Base-by-base conservation (phyloP, 768 basidiomycete species). In the Rhizopogon rudus region DNA sequence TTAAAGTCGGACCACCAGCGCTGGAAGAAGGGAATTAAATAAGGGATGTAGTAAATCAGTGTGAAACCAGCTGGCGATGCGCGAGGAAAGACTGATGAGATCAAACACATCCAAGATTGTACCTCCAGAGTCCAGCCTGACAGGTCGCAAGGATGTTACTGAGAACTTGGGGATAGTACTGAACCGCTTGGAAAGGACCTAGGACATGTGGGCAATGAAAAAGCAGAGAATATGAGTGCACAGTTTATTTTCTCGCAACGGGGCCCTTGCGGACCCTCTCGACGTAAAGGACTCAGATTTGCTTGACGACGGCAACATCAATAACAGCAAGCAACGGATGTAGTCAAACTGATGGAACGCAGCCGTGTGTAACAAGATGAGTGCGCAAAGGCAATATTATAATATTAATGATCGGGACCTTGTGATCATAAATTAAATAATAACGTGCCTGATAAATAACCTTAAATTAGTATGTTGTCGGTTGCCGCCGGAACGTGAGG, bases 41-140 rank as follows among this genome's bases (percentile, higher is more conserved):
- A 58, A 44, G 51, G 28, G 14, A 40, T 25, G 37, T 17, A 39
- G 49, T 40, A 35, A 42, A 41, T 29, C 25, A 51, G 44, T 56
- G 57, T 40, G 51, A 51, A 48, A 57, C 45, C 44, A 62, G 37
- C 40, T 28, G 56, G 57, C 56, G 41, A 55, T 53, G 57, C 37
- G 25, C 40, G 41, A 29, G 51, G 41, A 53, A 52, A 52, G 40
- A 57, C 55, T 51, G 46, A 37, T 49, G 43, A 44, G 50, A 52
- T 13, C 33, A 51, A 44, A 46, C 42, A 46, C 42, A 44, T 53
- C 43, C 46, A 45, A 43, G 41, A 31, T 28, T 22, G 42, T 16
- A 45, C 35, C 50, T 51, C 41, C 22, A 25, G 25, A 22, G 33
- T 51, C 41, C 25, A 22, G 35, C 52, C 29, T 17, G 17, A 29